Conservation (phyloP, 2,329 filamentous ascomycete genomes). For the Juglanconis sp. region DNA sequence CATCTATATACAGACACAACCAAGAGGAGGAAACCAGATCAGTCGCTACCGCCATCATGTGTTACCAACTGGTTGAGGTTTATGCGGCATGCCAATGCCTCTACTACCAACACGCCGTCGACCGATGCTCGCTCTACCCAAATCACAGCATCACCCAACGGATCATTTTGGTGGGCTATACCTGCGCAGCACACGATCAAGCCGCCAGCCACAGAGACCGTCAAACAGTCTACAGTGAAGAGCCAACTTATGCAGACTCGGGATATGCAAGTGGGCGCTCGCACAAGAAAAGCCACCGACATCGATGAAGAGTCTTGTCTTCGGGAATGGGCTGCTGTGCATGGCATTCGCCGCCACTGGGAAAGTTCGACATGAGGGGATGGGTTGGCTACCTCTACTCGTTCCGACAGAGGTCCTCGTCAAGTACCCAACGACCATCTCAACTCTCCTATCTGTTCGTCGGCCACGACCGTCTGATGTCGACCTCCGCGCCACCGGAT, state of each 20-base stretch:
- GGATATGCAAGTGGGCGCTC: constrained; percentile 52
- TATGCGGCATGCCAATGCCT: constrained; percentile 85
- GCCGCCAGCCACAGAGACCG: constrained; percentile 24
- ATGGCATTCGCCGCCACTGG: constrained; percentile 39
- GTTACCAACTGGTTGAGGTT: constrained; percentile 79
- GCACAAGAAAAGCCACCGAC: constrained; percentile 38
- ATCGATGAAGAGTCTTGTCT: constrained; percentile 54
- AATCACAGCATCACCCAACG: constrained; percentile 71
- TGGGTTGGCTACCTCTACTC: constrained; percentile 51
- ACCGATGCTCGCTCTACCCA: constrained; percentile 72
- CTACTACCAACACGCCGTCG: constrained; percentile 83
- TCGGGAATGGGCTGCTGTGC: constrained; percentile 43
- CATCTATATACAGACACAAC: too few relatives aligned
- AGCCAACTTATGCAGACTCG: constrained; percentile 50
- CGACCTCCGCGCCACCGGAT: constrained; percentile 34
- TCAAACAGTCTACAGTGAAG: constrained; percentile 31
- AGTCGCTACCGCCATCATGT: constrained; percentile 57
- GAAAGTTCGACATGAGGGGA: constrained; percentile 39
- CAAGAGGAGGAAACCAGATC: constrained; percentile 20
- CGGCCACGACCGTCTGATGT: constrained; percentile 40
- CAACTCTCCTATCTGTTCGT: constrained; percentile 48
- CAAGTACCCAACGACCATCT: constrained; percentile 39
- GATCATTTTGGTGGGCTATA: constrained; percentile 78
- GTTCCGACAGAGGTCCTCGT: constrained; percentile 34
- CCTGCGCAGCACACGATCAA: constrained; percentile 58